Evolutionary conservation across 805 yeast species (phyloP), one percentile per base, ranked within the genome.

Genomic region (Huiozyma naganishii): DNA sequence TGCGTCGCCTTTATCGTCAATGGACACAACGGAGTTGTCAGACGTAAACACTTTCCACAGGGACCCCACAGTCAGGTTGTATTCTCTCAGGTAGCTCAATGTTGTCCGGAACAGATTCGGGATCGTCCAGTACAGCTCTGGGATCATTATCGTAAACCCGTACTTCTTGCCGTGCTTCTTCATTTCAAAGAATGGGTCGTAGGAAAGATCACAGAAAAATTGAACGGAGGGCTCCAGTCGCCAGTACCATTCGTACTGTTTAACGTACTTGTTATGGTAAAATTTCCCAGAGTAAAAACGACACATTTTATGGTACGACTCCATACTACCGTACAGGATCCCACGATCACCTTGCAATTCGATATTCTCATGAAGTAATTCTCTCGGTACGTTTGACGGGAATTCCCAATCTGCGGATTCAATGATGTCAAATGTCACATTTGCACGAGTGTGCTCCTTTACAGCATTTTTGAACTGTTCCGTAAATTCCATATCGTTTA

Each of bases 201-300:
- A 87, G 0, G 95, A 82, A 43, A 88, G 63, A 61, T 90, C 97
- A 64, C 98, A 90, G 59, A 72, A 87, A 58, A 86, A 87, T 51
- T 84, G 80, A 36, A 90, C 92, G 50, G 83, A 83, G 3, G 97
- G 97, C 62, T 92, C 98, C 9, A 92, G 87, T 44, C 97, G 72
- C 96, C 97, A 89, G 65, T 88, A 90, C 94, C 95, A 90, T 48
- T 88, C 87, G 44, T 78, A 72, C 47, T 77, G 72, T 41, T 64
- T 63, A 37, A 90, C 80, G 48, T 85, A 58, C 6, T 83, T 83
- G 61, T 90, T 96, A 47, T 80, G 76, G 65, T 76, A 86, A 57
- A 90, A 90, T 45, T 71, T 70, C 1, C 95, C 95, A 0, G 94
- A 78, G 58, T 84, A 86, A 59, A 80, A 89, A n/a, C 96, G 72